Percentiles rank a stretch among this genome's conserved stretches.
Conservation (phyloP, 164 flowering plant species). For the Cinnamomum chago region DNA sequence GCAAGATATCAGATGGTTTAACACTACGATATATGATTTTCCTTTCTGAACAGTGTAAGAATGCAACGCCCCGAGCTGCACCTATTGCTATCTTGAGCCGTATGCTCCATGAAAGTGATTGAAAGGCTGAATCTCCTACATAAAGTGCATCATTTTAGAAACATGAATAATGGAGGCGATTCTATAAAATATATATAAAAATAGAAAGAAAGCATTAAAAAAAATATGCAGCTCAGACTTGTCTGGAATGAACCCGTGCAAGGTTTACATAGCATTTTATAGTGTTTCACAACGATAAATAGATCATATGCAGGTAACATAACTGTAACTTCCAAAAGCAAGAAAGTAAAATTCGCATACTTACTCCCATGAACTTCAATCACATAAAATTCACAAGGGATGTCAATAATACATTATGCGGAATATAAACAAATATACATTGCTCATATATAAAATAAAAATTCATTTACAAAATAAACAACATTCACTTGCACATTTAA, state of each 20-base stretch:
- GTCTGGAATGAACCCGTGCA: background rate
- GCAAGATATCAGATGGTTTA: constrained; percentile 76
- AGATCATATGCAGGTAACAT: no score
- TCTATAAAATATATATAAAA: background rate
- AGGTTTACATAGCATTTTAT: background rate
- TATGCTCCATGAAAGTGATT: constrained; percentile 70
- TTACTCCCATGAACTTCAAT: no score
- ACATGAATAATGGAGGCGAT: background rate
- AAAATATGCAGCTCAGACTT: background rate
- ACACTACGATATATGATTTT: constrained; percentile 72
- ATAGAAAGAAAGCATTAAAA: no score
- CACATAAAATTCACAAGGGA: no score
- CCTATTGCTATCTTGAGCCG: constrained; percentile 76
- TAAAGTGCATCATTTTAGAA: background rate
- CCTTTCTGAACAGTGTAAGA: constrained; percentile 70
- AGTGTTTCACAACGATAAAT: no score
- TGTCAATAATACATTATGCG: no score
- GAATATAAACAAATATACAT: no score
- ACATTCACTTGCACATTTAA: no score
- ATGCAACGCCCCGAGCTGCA: constrained; percentile 74
- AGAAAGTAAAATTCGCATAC: no score
- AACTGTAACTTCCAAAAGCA: no score
- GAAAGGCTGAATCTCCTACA: constrained; percentile 44
- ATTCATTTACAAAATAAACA: no score
- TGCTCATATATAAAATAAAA: no score